Evolutionary conservation across 2,329 filamentous ascomycete genomes (phyloP).

Genomic region (Falciphora oryzae): DNA sequence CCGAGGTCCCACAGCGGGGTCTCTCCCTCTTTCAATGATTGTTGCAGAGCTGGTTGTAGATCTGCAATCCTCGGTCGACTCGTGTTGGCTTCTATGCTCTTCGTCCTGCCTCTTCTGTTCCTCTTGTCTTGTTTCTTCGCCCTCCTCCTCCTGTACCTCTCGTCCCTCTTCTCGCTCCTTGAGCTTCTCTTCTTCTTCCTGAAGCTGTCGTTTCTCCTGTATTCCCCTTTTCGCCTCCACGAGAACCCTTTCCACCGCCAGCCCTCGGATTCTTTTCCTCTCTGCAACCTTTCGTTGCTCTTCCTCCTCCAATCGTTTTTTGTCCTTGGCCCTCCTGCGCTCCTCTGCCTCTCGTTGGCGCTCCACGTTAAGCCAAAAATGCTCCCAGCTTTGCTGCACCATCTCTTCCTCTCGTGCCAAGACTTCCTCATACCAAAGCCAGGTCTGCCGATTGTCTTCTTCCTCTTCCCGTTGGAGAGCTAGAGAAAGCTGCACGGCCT

Average conservation of each 20-base stretch:
- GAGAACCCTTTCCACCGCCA: too few relatives aligned
- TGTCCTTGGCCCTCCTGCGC: not conserved
- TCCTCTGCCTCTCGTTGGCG: not conserved
- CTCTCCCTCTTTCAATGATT: too few relatives aligned
- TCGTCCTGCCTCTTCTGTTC: not conserved
- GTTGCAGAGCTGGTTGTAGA: not conserved
- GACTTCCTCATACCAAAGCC: not conserved
- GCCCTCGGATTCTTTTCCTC: not conserved
- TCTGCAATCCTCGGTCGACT: not conserved
- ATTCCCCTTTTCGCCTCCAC: not conserved
- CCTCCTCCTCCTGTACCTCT: not conserved
- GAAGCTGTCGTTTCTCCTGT: too few relatives aligned
- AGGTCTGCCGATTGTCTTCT: not conserved
- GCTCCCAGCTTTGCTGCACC: not conserved
- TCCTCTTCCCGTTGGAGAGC: not conserved
- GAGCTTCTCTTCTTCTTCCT: not conserved
- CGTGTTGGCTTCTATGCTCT: not conserved
- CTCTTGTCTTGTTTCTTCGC: too few relatives aligned
- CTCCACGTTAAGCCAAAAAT: not conserved
- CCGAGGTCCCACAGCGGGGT: too few relatives aligned
- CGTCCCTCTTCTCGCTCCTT: too few relatives aligned
- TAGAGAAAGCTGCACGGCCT: not conserved
- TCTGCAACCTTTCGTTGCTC: too few relatives aligned
- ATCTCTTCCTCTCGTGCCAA: not conserved
- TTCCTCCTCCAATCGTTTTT: not conserved